Conservation (phyloP, 805 yeast genomes). For the Pichia kluyveri region DNA sequence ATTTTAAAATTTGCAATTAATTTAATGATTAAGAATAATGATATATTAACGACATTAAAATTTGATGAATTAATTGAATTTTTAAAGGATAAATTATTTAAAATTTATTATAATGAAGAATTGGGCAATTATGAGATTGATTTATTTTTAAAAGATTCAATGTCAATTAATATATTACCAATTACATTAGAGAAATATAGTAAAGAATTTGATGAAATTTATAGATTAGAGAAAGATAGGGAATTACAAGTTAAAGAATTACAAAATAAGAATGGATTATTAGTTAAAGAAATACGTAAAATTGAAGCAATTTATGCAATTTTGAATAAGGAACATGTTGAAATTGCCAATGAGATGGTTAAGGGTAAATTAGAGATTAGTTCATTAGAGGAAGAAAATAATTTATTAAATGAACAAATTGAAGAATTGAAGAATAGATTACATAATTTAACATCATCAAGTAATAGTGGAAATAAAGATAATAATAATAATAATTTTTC, state of each 20-base stretch:
- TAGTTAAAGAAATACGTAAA: constrained; percentile 63
- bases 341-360: constrained; percentile 81
- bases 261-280: constrained; percentile 56
- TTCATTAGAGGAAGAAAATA: constrained; percentile 65
- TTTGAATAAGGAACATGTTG: constrained; percentile 75
- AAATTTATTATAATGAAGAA: neutral
- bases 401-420: constrained; percentile 43
- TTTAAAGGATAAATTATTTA: constrained; percentile 69
- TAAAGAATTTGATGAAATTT: constrained; percentile 69
- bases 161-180: constrained; percentile 66
- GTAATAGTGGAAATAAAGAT: constrained; percentile 4
- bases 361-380: constrained; percentile 69
- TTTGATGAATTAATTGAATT: constrained; percentile 74
- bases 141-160: constrained; percentile 69
- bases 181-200: constrained; percentile 60
- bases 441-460: constrained; percentile 21
- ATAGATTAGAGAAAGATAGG: constrained; percentile 54
- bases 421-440: constrained; percentile 36
- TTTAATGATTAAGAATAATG: constrained; percentile 62
- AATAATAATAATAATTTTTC: constrained; percentile 5
- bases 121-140: constrained; percentile 46
- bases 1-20: constrained; percentile 77
- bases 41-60: constrained; percentile 44
- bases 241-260: constrained; percentile 52
- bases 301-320: constrained; percentile 62